These are phyloP conservation scores for Acanthamoeba triangularis DNA, from an alignment of 208 protist species.

Conservation along the genomic window DNA sequence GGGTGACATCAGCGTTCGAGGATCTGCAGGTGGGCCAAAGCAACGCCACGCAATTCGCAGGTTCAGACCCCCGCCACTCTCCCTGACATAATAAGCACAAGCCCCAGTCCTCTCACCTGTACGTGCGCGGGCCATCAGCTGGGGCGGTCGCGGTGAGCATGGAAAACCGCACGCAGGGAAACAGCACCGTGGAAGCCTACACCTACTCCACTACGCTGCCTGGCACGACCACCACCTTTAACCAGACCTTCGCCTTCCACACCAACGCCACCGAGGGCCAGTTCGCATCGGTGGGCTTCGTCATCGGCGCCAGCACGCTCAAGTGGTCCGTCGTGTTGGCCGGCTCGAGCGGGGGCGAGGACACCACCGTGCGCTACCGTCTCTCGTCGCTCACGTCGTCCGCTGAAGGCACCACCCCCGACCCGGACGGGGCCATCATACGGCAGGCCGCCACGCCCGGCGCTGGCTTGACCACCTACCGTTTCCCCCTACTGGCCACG, in stretches of 20 bases:
- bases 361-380: neutral
- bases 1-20: no score
- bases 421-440: neutral
- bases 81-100: no score
- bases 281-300: neutral
- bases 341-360: neutral
- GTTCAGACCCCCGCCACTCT: no score
- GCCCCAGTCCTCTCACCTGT: no score
- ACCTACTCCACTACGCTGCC: neutral
- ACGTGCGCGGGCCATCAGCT: no score
- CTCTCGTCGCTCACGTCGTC: neutral
- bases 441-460: no score
- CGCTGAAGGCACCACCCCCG: neutral
- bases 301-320: neutral
- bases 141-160: no score
- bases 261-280: neutral
- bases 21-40: no score
- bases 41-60: no score
- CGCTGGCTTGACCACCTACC: neutral
- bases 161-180: neutral
- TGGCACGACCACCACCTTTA: neutral
- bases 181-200: neutral
- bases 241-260: neutral
- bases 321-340: neutral
- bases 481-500: neutral